Conservation (phyloP, 164 flowering plant genomes). For the Umbilicus rupestris region DNA sequence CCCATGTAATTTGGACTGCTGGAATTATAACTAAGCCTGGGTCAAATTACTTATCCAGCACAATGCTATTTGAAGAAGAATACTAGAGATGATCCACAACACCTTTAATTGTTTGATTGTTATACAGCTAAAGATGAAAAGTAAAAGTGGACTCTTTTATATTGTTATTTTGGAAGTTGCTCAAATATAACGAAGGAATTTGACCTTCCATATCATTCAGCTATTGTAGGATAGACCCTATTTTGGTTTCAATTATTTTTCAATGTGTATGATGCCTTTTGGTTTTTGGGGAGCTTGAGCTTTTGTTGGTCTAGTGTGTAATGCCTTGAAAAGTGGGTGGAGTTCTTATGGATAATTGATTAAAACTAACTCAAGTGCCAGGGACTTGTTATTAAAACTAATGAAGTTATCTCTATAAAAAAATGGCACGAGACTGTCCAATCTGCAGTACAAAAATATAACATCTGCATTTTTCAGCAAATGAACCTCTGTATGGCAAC, state of each 20-base stretch:
- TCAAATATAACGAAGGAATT: too few species aligned
- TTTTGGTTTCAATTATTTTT: neutral
- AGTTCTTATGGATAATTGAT: neutral
- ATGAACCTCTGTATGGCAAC: too few species aligned
- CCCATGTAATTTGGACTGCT: neutral
- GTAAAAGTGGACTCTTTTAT: neutral
- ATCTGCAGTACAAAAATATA: neutral
- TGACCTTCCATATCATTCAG: neutral
- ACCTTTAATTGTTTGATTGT: neutral
- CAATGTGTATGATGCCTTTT: neutral
- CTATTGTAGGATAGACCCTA: neutral
- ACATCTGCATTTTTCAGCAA: neutral
- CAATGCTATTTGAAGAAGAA: neutral
- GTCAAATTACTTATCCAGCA: neutral
- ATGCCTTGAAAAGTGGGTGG: neutral
- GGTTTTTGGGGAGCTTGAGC: neutral
- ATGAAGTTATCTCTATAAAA: neutral
- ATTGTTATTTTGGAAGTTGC: too few species aligned
- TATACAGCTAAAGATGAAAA: neutral
- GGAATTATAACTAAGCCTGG: neutral
- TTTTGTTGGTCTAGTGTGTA: neutral
- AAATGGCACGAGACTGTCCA: neutral
- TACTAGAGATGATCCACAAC: neutral
- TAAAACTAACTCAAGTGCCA: neutral
- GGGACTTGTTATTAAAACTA: too few species aligned